phyloP scores from a whole-genome alignment of 2,329 filamentous ascomycete genomes.

The Hypocreales sp. region DNA sequence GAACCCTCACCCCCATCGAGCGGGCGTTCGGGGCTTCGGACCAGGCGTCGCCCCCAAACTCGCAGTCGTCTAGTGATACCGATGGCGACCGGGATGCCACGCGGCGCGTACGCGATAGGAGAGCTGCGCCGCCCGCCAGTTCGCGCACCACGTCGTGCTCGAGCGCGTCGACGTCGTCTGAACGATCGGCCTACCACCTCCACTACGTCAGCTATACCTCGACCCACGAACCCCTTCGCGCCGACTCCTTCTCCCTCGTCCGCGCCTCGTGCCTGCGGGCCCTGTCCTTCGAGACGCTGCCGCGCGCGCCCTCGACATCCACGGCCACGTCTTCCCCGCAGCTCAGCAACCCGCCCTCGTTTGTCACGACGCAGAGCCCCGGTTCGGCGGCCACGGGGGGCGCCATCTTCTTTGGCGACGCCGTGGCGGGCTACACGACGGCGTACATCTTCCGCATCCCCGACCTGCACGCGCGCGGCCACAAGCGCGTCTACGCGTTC shows the following conservation, averaged over 20 bases:
- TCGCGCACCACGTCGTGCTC: conserved; percentile 33
- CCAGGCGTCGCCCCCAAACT: conserved; percentile 34
- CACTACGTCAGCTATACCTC: conserved; percentile 56
- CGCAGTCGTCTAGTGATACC: conserved; percentile 34
- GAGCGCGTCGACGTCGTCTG: conserved; percentile 34
- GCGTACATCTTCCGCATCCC: conserved; percentile 57
- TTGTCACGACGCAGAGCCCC: conserved; percentile 37
- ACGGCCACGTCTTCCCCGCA: conserved; percentile 20
- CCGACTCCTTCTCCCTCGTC: conserved; percentile 50
- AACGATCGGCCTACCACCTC: conserved; percentile 33
- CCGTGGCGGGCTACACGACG: conserved; percentile 49
- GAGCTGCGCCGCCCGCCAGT: conserved; percentile 26
- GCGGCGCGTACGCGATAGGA: conserved; percentile 22
- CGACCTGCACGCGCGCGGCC: conserved; percentile 50
- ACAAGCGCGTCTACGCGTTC: conserved; percentile 55
- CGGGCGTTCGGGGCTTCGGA: conserved; percentile 35
- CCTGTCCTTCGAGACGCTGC: conserved; percentile 50
- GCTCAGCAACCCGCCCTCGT: conserved; percentile 26
- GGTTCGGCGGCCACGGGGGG: conserved; percentile 43
- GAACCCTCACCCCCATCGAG: conserved; percentile 45
- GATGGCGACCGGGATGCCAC: conserved; percentile 32
- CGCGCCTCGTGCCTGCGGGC: conserved; percentile 51
- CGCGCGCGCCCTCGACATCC: conserved; percentile 32
- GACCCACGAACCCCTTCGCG: conserved; percentile 45
- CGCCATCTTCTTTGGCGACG: conserved; percentile 54